Evolutionary conservation across 768 basidiomycete species (phyloP).

Genomic region (Boletus edulis): DNA sequence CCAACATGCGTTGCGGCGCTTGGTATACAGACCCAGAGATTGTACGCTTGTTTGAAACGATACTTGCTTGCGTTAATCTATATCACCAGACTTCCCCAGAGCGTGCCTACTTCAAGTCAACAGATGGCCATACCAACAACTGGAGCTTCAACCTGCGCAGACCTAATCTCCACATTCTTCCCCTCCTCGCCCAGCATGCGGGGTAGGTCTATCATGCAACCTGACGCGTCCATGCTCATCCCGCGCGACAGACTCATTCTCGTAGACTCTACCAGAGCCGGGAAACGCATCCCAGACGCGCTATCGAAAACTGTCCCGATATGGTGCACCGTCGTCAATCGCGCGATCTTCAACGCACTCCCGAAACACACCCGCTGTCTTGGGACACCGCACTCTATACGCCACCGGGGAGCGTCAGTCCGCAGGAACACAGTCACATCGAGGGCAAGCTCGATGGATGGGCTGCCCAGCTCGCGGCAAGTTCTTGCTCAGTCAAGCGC

Average conservation of each 20-base stretch:
- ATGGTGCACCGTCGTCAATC: slow-evolving; percentile 91
- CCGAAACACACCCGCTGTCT: slow-evolving; percentile 1
- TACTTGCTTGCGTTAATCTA: background rate
- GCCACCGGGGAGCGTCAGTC: slow-evolving; percentile 63
- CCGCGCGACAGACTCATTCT: slow-evolving; percentile 59
- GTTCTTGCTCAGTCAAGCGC: background rate
- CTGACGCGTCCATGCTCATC: background rate
- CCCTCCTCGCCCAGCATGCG: slow-evolving; percentile 46
- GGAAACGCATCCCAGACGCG: slow-evolving; percentile 93
- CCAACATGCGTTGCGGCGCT: slow-evolving; percentile 90
- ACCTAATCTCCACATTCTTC: slow-evolving; percentile 78
- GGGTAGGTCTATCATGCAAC: slow-evolving; percentile 45
- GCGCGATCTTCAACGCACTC: slow-evolving; percentile 40
- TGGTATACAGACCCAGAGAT: slow-evolving; percentile 85
- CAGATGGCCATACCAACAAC: slow-evolving; percentile 81
- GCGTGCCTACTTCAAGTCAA: slow-evolving; percentile 86
- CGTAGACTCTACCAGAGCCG: slow-evolving; percentile 90
- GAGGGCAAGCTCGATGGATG: slow-evolving; percentile 60
- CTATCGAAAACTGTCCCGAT: slow-evolving; percentile 91
- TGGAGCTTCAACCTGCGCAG: slow-evolving; percentile 86
- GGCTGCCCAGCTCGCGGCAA: slow-evolving; percentile 67
- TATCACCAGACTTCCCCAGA: slow-evolving; percentile 12
- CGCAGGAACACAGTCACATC: slow-evolving; percentile 82
- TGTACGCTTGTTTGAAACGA: slow-evolving; percentile 33
- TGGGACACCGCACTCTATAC: slow-evolving; percentile 71